Evolutionary conservation across 202 grass and related monocot genomes (phyloP).

Genomic region (Musa balbisiana): DNA sequence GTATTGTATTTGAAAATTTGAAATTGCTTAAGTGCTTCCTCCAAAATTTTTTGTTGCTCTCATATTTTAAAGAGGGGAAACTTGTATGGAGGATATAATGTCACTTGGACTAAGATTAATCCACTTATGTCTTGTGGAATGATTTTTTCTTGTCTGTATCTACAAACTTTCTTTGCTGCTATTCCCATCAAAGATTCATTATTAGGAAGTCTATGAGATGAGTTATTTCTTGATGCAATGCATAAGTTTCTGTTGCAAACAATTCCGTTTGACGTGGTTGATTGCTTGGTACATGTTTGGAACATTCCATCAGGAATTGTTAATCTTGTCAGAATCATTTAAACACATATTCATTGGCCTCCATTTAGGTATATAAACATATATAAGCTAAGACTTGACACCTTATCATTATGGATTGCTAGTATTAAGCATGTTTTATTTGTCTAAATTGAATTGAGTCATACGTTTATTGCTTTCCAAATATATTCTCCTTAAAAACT

Average conservation of each 20-base stretch:
- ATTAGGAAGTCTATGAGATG: not conserved
- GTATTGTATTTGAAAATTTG: too few species aligned
- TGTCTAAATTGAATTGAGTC: too few species aligned
- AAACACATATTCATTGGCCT: not conserved
- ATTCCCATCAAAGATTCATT: not conserved
- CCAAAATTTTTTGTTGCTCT: not conserved
- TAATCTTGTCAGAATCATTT: not conserved
- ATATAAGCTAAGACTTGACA: not conserved
- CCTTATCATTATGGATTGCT: not conserved
- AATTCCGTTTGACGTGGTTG: too few species aligned
- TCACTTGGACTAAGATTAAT: not conserved
- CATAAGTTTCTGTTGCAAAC: too few species aligned
- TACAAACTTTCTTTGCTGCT: not conserved
- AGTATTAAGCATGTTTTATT: too few species aligned
- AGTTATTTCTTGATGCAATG: too few species aligned
- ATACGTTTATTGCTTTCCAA: too few species aligned
- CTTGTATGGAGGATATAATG: not conserved
- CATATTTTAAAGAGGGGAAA: not conserved
- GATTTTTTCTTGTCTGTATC: too few species aligned
- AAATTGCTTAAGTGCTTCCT: too few species aligned
- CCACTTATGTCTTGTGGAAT: too few species aligned
- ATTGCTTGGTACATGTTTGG: not conserved
- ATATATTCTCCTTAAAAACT: not conserved
- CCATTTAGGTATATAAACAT: not conserved
- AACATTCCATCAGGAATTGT: not conserved